phyloP scores from a whole-genome alignment of 2,329 filamentous ascomycete species.

The Chalaropsis ovoidea region DNA sequence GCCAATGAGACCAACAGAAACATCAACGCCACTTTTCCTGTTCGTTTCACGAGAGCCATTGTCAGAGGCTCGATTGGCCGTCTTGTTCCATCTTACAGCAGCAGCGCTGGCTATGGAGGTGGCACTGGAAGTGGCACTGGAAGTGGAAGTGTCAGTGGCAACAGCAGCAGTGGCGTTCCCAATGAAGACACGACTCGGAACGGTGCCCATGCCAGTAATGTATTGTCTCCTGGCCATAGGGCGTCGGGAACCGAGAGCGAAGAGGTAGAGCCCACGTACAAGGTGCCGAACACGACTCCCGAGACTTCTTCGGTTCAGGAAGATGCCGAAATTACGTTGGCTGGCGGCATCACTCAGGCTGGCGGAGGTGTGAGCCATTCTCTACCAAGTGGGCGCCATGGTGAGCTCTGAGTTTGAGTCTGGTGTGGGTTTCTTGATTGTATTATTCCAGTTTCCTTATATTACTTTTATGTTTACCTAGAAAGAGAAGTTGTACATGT shows the following conservation, averaged over 20 bases:
- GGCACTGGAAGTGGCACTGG: neutral
- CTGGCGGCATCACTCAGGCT: neutral
- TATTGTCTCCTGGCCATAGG: neutral
- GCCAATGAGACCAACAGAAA: neutral
- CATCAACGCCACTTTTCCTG: conserved; percentile 18
- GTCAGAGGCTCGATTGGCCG: conserved; percentile 20
- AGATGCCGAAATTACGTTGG: neutral
- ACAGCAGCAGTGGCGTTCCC: neutral
- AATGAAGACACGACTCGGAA: neutral
- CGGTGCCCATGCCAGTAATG: neutral
- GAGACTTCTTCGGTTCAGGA: conserved; percentile 7
- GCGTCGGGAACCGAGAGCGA: neutral
- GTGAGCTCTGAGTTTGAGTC: neutral
- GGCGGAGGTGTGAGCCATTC: neutral
- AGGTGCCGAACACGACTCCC: conserved; percentile 5
- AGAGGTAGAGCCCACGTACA: neutral
- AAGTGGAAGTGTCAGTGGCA: neutral
- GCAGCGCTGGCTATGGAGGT: neutral
- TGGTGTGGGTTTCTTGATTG: neutral
- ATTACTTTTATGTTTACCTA: neutral
- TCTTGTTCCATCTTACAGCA: conserved; percentile 16
- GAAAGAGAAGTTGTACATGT: neutral
- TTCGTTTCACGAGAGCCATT: conserved; percentile 19
- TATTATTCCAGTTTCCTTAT: conserved; percentile 1
- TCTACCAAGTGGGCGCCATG: neutral